Evolutionary conservation across 257 asterid species (phyloP), one percentile per base, ranked within the genome.

Genomic region (Solanum bulbocastanum): DNA sequence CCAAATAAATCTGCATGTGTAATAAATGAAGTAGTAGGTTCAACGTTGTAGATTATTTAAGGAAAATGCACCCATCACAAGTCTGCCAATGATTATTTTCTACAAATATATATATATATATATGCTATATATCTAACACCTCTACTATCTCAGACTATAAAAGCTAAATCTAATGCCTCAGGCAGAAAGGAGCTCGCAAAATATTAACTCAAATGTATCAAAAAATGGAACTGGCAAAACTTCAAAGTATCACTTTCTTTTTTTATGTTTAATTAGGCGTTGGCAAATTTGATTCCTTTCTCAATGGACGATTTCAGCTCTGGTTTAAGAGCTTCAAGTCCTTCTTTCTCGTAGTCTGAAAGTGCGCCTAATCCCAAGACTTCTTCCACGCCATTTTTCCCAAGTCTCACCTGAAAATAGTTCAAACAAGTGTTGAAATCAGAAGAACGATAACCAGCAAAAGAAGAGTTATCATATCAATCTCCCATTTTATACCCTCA

Each of bases 361-460:
- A 94, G 89, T 0, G 94, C 89, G n/a, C 98, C 98, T 87, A 95
- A 84, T 27, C 96, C 98, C 14, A 93, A 87, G 27, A 95, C 93
- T 87, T 95, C 98, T 86, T 95, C 98, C 85, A 93, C 98, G 8
- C 98, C 98, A 86, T 95, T 93, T 93, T 92, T 95, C n/a, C 98
- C 96, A 10, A 94, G 98, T 86, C 92, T 95, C 91, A 93, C 98
- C 98, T 95, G 92, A 78, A 74, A 89, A 82, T 42, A 72, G 74
- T 49, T 30, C 56, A 44, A 30, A 46, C 6, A n/a, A 46, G 18
- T 20, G 23, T 8, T 23, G 39, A n/a, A 3, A 35, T 73, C 35
- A 86, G 84, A 49, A 22, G 23, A 11, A 46, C 0, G n/a, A 27
- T 15, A 79, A 44, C 16, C 20, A 20, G 1, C 40, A 44, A 46